These are phyloP conservation scores for Xenoacremonium recifei DNA, from an alignment of 2,329 filamentous ascomycete genomes.

Conservation along the genomic window DNA sequence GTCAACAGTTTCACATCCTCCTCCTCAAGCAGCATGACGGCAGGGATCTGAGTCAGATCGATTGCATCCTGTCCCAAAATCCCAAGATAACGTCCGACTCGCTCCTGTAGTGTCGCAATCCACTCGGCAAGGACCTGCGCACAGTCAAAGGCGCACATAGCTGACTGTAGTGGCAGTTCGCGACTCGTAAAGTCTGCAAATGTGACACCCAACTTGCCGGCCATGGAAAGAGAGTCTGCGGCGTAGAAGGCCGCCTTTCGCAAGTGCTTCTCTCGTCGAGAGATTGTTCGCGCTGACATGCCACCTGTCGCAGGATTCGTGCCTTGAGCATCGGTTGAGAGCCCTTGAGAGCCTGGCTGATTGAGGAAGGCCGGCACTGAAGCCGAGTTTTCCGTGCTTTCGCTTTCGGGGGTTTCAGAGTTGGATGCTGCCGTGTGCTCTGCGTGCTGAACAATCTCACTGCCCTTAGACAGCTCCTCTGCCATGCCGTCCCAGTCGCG, in stretches of 20 bases:
- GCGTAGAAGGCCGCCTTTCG: constrained; percentile 96
- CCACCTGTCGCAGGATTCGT: constrained; percentile 34
- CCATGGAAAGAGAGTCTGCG: constrained; percentile 85
- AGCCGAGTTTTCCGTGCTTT: constrained; percentile 47
- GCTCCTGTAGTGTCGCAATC: constrained; percentile 89
- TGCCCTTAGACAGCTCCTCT: constrained; percentile 76
- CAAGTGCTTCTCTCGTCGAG: constrained; percentile 80
- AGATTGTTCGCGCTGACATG: constrained; percentile 46
- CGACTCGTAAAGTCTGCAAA: constrained; percentile 81
- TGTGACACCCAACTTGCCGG: constrained; percentile 79
- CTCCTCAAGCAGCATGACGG: constrained; percentile 86
- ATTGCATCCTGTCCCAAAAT: constrained; percentile 81
- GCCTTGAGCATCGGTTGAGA: constrained; percentile 45
- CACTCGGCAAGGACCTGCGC: constrained; percentile 93
- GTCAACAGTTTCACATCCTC: constrained; percentile 84
- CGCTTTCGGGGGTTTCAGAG: constrained; percentile 40
- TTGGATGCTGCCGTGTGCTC: constrained; percentile 59
- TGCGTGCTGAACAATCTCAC: constrained; percentile 71
- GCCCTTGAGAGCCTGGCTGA: constrained; percentile 49
- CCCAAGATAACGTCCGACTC: constrained; percentile 85
- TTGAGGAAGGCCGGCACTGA: constrained; percentile 48
- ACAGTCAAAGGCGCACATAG: constrained; percentile 91
- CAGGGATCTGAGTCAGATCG: constrained; percentile 76
- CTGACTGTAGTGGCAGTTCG: constrained; percentile 85
- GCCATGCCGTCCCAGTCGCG: constrained; percentile 91